Conservation (phyloP, 441 rosid genomes). For the Cnidoscolus chayamansa region DNA sequence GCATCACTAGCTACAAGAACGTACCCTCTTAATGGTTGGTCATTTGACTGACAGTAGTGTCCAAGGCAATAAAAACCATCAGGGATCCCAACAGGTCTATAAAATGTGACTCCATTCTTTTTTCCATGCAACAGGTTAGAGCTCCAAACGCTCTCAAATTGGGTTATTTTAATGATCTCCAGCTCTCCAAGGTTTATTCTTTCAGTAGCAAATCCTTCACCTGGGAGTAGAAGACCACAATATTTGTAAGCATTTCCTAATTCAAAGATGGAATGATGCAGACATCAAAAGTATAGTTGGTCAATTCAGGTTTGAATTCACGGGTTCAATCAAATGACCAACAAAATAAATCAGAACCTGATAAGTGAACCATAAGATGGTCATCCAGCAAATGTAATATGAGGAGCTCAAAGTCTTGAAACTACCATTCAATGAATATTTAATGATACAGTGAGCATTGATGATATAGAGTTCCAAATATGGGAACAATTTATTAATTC, state of each 20-base stretch:
- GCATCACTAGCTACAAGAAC: conserved; percentile 55
- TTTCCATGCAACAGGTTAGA: conserved; percentile 33
- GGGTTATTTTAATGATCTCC: conserved; percentile 44
- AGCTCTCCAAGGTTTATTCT: conserved; percentile 64
- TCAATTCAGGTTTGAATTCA: background rate
- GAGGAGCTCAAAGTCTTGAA: background rate
- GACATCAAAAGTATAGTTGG: background rate
- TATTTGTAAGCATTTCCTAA: background rate
- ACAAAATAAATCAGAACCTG: background rate
- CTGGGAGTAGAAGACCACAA: conserved; percentile 33
- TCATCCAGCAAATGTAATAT: background rate
- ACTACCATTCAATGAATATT: background rate
- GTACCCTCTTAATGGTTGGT: conserved; percentile 56
- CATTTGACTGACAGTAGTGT: conserved; percentile 65
- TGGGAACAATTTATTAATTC: background rate
- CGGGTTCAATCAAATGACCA: background rate
- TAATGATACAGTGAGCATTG: too few relatives aligned
- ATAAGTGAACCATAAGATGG: background rate
- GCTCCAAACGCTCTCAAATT: conserved; percentile 61
- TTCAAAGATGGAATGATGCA: background rate
- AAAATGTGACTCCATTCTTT: conserved; percentile 45
- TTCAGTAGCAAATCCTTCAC: conserved; percentile 61
- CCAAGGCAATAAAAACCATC: conserved; percentile 61
- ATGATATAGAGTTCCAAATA: too few relatives aligned
- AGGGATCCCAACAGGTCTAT: conserved; percentile 62